Base-by-base conservation (phyloP, 148 eudicot species). In the Fagopyrum tataricum region DNA sequence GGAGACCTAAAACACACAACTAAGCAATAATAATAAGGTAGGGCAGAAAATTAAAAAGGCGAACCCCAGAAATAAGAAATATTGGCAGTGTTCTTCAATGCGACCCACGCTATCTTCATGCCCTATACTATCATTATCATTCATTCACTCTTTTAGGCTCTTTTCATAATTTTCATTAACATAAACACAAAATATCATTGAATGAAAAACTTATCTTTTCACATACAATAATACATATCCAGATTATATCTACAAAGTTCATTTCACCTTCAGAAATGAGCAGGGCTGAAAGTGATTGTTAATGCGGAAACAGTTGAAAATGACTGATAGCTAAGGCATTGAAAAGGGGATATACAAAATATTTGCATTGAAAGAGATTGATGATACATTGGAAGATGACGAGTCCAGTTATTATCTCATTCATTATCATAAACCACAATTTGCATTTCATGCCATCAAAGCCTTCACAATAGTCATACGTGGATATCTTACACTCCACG, bases 51-150 rank as follows among this genome's bases (percentile, higher is more conserved):
- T 31, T 14, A 13, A 31, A 64, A 20, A 15, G 6, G 10, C 43
- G n/a, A 17, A 64, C 69, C 69, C 69, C 69, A 64, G 44, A 64
- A 64, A 64, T 13, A 64, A 13, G 69, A 64, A 64, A 64, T 64
- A 64, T 64, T 64, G 69, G 69, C 69, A 64, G 43, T 64, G 69
- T 64, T 8, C 44, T 64, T 64, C 37, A 64, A 64, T 64, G 69
- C 39, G 69, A 37, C 69, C 15, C 39, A 31, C 37, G 37, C 37
- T 31, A 31, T 31, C 2, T 31, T 31, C 37, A 31, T 3, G 37
- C 37, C 37, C 37, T 31, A 1, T 31, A 31, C 37, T 1, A 31
- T 31, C 37, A 31, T 31, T 31, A 31, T 31, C 37, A 10, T 9
- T 23, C 26, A 18, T 61, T 31, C 37, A 10, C 12, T 23, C 26